These are phyloP conservation scores for Termitomyces bulborhizus DNA, from an alignment of 768 basidiomycete species.

Conservation along the genomic window DNA sequence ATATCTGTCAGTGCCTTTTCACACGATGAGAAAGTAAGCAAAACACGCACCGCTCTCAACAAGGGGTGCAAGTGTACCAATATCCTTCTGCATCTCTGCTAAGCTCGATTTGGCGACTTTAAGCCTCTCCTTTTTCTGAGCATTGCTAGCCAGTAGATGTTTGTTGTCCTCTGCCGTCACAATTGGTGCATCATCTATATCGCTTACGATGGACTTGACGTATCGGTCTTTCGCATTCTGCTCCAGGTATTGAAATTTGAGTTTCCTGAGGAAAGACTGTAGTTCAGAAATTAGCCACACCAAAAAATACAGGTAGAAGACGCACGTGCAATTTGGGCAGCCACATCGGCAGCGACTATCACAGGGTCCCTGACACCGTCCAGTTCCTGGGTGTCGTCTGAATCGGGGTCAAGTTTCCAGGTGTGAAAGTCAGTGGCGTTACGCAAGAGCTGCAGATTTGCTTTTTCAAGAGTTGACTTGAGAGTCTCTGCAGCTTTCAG, in stretches of 20 bases:
- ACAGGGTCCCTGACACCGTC: slow-evolving; percentile 41
- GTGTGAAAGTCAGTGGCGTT: slow-evolving; percentile 31
- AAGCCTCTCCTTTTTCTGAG: slow-evolving; percentile 63
- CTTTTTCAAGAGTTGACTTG: slow-evolving; percentile 25
- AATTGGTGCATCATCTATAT: slow-evolving; percentile 75
- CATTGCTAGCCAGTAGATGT: slow-evolving; percentile 51
- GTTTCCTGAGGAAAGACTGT: slow-evolving; percentile 70
- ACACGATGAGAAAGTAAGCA: background rate
- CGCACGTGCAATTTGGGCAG: slow-evolving; percentile 50
- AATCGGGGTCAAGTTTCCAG: slow-evolving; percentile 27
- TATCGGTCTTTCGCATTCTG: slow-evolving; percentile 90
- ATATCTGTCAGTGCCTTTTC: background rate
- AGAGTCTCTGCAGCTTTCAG: slow-evolving; percentile 28
- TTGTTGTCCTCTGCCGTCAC: slow-evolving; percentile 80
- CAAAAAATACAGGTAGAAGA: background rate
- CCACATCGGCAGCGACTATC: slow-evolving; percentile 51
- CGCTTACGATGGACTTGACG: slow-evolving; percentile 79
- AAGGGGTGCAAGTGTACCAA: slow-evolving; percentile 55
- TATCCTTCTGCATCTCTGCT: slow-evolving; percentile 55
- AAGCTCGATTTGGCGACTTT: slow-evolving; percentile 61
- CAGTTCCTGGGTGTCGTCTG: slow-evolving; percentile 27
- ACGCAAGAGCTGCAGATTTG: slow-evolving; percentile 31
- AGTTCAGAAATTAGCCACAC: background rate
- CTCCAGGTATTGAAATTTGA: slow-evolving; percentile 87
- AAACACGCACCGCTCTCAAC: slow-evolving; percentile 56